Conservation (phyloP, 139 green algal genomes). For the Closterium sp. region DNA sequence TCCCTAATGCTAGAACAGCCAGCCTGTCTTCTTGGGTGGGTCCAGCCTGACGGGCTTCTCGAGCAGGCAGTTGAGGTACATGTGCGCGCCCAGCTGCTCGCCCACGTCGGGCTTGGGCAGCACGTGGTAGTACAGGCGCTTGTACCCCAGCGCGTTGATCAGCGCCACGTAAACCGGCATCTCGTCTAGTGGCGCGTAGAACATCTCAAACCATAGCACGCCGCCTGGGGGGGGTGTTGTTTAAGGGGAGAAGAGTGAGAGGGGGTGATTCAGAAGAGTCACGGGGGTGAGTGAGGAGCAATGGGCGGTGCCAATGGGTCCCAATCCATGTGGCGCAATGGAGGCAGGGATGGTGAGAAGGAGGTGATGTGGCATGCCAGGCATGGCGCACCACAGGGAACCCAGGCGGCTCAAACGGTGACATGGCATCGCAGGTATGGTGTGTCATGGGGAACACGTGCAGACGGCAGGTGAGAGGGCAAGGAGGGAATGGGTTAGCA, state of each 20-base stretch:
- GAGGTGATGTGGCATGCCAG: no score
- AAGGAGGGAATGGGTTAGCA: no score
- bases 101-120: not conserved
- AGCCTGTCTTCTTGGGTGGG: not conserved
- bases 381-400: no score
- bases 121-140: slow-evolving; percentile 6
- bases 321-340: no score
- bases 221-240: not conserved
- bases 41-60: not conserved
- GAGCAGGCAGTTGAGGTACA: slow-evolving; percentile 5
- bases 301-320: no score
- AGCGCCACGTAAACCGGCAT: slow-evolving; percentile 2
- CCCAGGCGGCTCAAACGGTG: no score
- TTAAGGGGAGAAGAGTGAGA: not conserved
- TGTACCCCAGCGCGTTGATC: slow-evolving; percentile 5
- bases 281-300: no score
- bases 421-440: no score
- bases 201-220: slow-evolving; percentile 23
- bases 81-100: not conserved
- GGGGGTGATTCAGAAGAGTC: not conserved
- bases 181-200: slow-evolving; percentile 4
- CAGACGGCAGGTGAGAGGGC: no score
- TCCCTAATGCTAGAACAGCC: not conserved
- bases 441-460: no score
- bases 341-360: no score